These are phyloP conservation scores for Rhodosporidiobolus sp. DNA, from an alignment of 768 basidiomycete genomes.

Conservation along the genomic window DNA sequence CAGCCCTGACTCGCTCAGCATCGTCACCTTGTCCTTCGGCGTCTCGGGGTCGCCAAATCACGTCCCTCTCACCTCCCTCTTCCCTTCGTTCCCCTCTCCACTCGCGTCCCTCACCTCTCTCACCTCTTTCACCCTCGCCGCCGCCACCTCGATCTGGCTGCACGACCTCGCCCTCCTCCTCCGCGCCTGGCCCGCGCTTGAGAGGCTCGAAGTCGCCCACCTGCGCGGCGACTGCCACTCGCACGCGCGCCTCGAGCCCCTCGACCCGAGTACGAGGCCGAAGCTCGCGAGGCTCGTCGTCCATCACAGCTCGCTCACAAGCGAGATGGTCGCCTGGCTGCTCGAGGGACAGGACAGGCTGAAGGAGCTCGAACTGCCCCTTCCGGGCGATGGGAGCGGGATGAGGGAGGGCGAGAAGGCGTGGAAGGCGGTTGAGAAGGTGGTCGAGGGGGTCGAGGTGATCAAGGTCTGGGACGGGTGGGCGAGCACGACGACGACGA, in stretches of 20 bases:
- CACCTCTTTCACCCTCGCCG: background rate
- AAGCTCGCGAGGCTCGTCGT: background rate
- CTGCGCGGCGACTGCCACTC: slow-evolving; percentile 3
- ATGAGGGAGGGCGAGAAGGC: background rate
- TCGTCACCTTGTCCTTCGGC: background rate
- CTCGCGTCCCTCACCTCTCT: background rate
- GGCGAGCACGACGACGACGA: background rate
- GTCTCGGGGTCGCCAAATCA: too few species aligned
- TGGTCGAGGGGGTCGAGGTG: background rate
- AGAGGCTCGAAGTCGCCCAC: background rate
- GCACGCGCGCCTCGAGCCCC: background rate
- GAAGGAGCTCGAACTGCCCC: background rate
- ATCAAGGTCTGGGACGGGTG: background rate
- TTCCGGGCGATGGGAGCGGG: background rate
- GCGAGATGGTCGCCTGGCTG: background rate
- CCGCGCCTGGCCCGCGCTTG: background rate
- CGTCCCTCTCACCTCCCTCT: background rate
- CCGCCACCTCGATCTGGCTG: background rate
- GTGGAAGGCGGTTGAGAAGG: background rate
- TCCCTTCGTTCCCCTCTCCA: background rate
- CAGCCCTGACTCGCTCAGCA: too few species aligned
- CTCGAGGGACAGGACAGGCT: background rate
- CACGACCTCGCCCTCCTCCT: slow-evolving; percentile 1
- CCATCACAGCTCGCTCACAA: background rate
- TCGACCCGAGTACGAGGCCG: too few species aligned